phyloP scores from a whole-genome alignment of 805 yeast species.

The Suhomyces pyralidae region DNA sequence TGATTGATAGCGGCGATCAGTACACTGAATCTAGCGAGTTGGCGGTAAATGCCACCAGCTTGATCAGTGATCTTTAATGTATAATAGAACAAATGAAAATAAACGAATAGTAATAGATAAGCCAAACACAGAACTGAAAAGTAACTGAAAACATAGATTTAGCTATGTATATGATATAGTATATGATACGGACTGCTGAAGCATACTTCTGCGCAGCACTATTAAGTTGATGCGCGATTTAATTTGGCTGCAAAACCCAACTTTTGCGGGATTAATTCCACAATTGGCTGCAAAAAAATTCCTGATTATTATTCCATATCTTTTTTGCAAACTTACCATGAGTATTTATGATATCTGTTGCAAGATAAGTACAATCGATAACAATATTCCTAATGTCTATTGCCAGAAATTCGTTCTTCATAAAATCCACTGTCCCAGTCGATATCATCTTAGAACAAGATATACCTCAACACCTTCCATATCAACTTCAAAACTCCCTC shows the following conservation, averaged over 20 bases:
- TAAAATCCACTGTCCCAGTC: too few relatives aligned
- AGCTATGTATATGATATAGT: too few relatives aligned
- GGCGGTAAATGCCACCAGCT: slow-evolving; percentile 22
- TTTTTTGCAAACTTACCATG: too few relatives aligned
- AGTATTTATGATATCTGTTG: too few relatives aligned
- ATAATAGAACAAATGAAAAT: background rate
- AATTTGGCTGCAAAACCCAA: background rate
- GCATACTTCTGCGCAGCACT: too few relatives aligned
- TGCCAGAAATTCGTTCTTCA: too few relatives aligned
- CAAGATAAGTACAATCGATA: too few relatives aligned
- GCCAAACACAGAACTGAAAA: background rate
- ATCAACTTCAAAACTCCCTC: slow-evolving; percentile 18
- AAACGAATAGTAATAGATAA: background rate
- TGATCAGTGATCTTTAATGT: slow-evolving; percentile 17
- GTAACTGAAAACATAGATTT: background rate
- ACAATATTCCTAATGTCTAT: too few relatives aligned
- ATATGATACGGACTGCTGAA: too few relatives aligned
- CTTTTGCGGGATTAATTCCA: too few relatives aligned
- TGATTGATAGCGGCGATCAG: slow-evolving; percentile 40
- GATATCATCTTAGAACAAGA: background rate
- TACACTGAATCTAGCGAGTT: slow-evolving; percentile 20
- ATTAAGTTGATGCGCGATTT: too few relatives aligned
- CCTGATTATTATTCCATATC: too few relatives aligned
- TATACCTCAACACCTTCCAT: slow-evolving; percentile 8
- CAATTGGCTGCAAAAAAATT: background rate